Percentiles rank a stretch among this genome's conserved stretches.
Conservation (phyloP, 305 asterid genomes). For the Solanum chacoense region DNA sequence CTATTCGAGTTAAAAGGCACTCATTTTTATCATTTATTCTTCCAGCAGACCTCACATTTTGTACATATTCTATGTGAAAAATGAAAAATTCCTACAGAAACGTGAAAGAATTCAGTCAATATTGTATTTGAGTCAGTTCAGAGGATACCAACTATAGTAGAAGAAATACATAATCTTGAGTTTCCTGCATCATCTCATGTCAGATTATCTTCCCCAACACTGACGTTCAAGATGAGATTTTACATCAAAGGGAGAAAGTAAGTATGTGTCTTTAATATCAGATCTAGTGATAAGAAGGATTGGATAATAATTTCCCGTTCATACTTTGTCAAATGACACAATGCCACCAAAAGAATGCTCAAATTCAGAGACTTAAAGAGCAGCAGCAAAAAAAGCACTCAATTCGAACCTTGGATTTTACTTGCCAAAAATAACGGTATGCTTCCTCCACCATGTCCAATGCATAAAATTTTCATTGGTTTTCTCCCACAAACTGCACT, state of each 20-base stretch:
- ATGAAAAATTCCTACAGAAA: background rate
- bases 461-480: constrained; percentile 52
- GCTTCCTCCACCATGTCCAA: constrained; percentile 97
- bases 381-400: background rate
- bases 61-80: background rate
- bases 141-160: background rate
- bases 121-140: background rate
- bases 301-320: background rate
- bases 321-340: background rate
- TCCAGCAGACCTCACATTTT: background rate
- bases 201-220: background rate
- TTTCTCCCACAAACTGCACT: constrained; percentile 51
- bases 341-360: background rate
- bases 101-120: background rate
- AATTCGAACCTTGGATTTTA: constrained; percentile 44
- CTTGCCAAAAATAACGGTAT: constrained; percentile 68
- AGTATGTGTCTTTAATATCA: background rate
- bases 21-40: background rate
- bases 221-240: background rate
- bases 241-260: background rate
- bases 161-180: background rate
- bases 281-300: background rate
- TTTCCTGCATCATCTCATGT: background rate
- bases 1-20: background rate
- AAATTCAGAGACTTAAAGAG: background rate